These are phyloP conservation scores for Penicillium sp. DNA, from an alignment of 2,329 filamentous ascomycete genomes.

Conservation along the genomic window DNA sequence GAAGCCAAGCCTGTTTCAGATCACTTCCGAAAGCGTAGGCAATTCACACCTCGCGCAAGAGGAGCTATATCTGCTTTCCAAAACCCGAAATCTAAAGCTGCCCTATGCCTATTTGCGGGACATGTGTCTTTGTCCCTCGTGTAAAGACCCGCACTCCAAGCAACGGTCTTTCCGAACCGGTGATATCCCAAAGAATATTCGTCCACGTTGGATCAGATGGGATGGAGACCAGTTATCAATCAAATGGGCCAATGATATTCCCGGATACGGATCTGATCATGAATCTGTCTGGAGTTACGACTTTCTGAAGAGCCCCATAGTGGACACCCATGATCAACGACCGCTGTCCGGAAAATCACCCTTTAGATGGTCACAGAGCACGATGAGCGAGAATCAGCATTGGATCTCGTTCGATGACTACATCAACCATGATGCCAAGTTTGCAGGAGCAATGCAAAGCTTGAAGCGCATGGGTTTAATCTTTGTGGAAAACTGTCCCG, in stretches of 20 bases:
- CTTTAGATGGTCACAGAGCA: constrained; percentile 38
- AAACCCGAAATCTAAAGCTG: neutral
- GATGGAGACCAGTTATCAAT: constrained; percentile 54
- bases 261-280: constrained; percentile 45
- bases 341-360: constrained; percentile 29
- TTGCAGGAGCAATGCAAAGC: constrained; percentile 64
- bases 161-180: constrained; percentile 66
- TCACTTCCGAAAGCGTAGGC: neutral
- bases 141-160: constrained; percentile 60
- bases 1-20: neutral
- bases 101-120: constrained; percentile 51
- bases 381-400: constrained; percentile 48
- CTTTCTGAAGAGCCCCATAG: constrained; percentile 12
- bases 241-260: constrained; percentile 62
- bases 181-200: constrained; percentile 61
- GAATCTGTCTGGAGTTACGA: constrained; percentile 35
- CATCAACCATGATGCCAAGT: constrained; percentile 60
- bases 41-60: neutral
- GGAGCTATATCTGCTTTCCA: constrained; percentile 5
- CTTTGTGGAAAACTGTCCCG: constrained; percentile 74
- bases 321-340: constrained; percentile 22
- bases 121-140: constrained; percentile 55
- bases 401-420: constrained; percentile 72
- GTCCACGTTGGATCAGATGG: constrained; percentile 37
- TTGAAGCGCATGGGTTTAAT: constrained; percentile 71